Conservation (phyloP, 1,284 basidiomycete genomes). For the Cryptococcus hybrid region DNA sequence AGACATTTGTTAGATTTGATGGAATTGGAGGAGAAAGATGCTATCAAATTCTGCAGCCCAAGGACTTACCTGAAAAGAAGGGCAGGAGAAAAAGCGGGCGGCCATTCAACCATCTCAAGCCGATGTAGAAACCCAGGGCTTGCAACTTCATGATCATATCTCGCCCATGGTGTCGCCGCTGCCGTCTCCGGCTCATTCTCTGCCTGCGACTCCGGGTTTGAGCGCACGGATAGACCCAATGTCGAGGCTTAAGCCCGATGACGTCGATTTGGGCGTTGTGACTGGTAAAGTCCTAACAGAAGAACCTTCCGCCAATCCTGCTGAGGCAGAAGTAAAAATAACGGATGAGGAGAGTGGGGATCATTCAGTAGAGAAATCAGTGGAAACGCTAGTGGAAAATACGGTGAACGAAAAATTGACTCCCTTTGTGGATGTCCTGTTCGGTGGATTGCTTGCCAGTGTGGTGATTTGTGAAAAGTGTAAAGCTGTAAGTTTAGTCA, state of each 20-base stretch:
- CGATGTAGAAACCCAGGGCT: neutral
- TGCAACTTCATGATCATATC: no score
- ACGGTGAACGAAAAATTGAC: constrained; percentile 57
- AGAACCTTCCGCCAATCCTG: constrained; percentile 1
- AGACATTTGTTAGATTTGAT: constrained; percentile 87
- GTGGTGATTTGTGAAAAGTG: constrained; percentile 92
- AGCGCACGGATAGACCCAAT: constrained; percentile 15
- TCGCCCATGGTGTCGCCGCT: no score
- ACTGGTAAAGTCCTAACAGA: constrained; percentile 1
- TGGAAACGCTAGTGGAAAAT: constrained; percentile 11
- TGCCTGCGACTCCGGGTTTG: no score
- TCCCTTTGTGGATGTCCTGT: constrained; percentile 83
- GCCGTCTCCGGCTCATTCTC: no score
- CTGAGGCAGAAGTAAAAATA: neutral
- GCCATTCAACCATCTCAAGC: neutral
- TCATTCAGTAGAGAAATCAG: constrained; percentile 4
- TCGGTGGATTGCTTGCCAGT: constrained; percentile 80
- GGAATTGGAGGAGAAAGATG: constrained; percentile 91
- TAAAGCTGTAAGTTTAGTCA: constrained; percentile 57
- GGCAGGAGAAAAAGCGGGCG: constrained; percentile 1
- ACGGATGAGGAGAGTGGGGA: neutral
- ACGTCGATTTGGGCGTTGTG: neutral
- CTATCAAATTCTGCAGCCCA: constrained; percentile 52
- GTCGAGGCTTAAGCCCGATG: neutral
- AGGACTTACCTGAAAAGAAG: neutral